These are phyloP conservation scores for Geotrichum klebahnii DNA, from an alignment of 1,139 yeast species.

Conservation along the genomic window DNA sequence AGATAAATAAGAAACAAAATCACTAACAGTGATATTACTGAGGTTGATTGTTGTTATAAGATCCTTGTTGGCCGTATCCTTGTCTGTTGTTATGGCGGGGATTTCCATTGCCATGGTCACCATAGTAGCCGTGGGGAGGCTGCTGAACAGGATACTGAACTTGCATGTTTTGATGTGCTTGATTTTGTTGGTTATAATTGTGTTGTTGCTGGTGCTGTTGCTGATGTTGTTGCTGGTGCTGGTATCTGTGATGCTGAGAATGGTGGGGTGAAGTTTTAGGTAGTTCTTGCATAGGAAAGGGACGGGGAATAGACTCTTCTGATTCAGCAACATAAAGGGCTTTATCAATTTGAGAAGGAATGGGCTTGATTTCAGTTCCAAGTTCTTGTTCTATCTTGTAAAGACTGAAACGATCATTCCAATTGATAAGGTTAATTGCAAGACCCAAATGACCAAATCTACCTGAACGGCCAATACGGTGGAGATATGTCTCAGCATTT, in stretches of 20 bases:
- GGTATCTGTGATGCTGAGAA: slow-evolving; percentile 24
- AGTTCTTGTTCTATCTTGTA: slow-evolving; percentile 95
- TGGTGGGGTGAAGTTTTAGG: slow-evolving; percentile 43
- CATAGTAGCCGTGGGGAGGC: slow-evolving; percentile 18
- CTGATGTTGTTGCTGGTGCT: slow-evolving; percentile 29
- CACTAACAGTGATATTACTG: neutral
- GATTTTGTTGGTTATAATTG: slow-evolving; percentile 26
- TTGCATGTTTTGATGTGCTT: slow-evolving; percentile 20
- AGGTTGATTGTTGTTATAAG: slow-evolving; percentile 3
- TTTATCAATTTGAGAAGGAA: slow-evolving; percentile 86
- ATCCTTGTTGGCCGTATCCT: neutral
- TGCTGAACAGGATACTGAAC: slow-evolving; percentile 24
- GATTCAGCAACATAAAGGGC: slow-evolving; percentile 84
- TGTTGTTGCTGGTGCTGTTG: slow-evolving; percentile 28
- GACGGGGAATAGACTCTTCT: slow-evolving; percentile 73
- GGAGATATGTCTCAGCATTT: slow-evolving; percentile 94
- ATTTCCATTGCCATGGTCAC: slow-evolving; percentile 12
- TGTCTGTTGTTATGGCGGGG: neutral
- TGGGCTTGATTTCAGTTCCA: slow-evolving; percentile 95
- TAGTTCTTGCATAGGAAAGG: slow-evolving; percentile 70
- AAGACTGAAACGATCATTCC: slow-evolving; percentile 92
- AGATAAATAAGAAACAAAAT: neutral
- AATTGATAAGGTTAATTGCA: slow-evolving; percentile 92
- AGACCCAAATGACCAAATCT: slow-evolving; percentile 97
- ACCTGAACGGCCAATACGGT: slow-evolving; percentile 98